phyloP scores from a whole-genome alignment of 1,284 basidiomycete genomes.

The Fomitopsis pinicola region DNA sequence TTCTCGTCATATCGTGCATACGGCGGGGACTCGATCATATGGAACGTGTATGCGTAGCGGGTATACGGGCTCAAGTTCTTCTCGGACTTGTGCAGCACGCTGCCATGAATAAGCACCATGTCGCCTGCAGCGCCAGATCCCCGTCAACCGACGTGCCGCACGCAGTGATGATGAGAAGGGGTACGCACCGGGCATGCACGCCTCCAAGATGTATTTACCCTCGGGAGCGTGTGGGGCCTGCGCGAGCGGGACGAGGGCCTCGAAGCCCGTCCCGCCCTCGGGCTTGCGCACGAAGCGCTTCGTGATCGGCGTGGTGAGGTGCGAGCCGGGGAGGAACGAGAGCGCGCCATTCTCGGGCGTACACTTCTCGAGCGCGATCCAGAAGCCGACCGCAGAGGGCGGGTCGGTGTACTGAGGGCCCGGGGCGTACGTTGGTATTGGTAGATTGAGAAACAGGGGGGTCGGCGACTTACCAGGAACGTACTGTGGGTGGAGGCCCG shows the following conservation, averaged over 20 bases:
- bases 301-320: constrained; percentile 65
- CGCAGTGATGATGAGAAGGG: not conserved
- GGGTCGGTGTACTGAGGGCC: constrained; percentile 80
- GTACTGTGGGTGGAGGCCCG: not conserved
- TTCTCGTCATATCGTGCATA: constrained; percentile 68
- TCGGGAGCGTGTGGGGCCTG: constrained; percentile 41
- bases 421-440: not conserved
- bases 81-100: constrained; percentile 86
- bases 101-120: constrained; percentile 87
- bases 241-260: constrained; percentile 43
- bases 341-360: constrained; percentile 84
- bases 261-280: constrained; percentile 77
- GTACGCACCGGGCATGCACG: constrained; percentile 68
- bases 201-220: constrained; percentile 64
- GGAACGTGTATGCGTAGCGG: constrained; percentile 91
- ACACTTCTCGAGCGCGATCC: constrained; percentile 92
- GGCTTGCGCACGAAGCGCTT: constrained; percentile 81
- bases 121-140: constrained; percentile 46
- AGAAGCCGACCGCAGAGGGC: constrained; percentile 89
- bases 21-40: constrained; percentile 77
- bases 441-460: not conserved
- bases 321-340: constrained; percentile 91
- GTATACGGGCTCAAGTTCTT: constrained; percentile 70
- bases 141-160: not conserved
- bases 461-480: not conserved